A percentile compares a stretch with the other conserved stretches of the same genome.
Evolutionary conservation across 2,329 filamentous ascomycete genomes (phyloP).

Genomic region (Verticillium alfalfae): DNA sequence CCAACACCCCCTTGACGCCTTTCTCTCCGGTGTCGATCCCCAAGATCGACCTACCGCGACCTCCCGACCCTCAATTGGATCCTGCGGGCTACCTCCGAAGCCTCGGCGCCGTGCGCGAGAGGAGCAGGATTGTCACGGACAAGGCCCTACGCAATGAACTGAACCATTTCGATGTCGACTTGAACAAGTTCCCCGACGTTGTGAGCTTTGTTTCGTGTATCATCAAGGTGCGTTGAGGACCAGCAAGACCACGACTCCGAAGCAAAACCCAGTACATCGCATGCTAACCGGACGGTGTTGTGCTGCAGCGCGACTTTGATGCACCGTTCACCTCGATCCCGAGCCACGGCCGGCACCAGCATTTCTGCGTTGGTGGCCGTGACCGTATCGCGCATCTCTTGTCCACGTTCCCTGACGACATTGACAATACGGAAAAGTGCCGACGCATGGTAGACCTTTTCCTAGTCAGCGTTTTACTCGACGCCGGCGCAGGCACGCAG

Average conservation of each 20-base stretch:
- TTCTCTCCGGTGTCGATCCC: slow-evolving; percentile 53
- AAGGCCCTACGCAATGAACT: slow-evolving; percentile 74
- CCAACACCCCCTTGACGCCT: slow-evolving; percentile 43
- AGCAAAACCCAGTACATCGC: background rate
- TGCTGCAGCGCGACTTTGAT: slow-evolving; percentile 45
- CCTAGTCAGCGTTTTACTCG: slow-evolving; percentile 72
- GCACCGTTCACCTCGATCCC: slow-evolving; percentile 62
- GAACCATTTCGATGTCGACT: slow-evolving; percentile 83
- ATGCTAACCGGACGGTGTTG: background rate
- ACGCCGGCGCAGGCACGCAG: slow-evolving; percentile 81
- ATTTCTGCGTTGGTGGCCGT: slow-evolving; percentile 74
- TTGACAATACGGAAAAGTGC: slow-evolving; percentile 69
- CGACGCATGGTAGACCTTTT: slow-evolving; percentile 74
- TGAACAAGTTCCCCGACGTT: slow-evolving; percentile 76
- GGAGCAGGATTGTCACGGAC: slow-evolving; percentile 66
- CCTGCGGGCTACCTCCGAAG: slow-evolving; percentile 88
- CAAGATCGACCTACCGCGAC: slow-evolving; percentile 74
- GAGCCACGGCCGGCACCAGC: slow-evolving; percentile 79
- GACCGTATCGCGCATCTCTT: slow-evolving; percentile 69
- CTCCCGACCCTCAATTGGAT: slow-evolving; percentile 82
- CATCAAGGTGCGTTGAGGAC: slow-evolving; percentile 66
- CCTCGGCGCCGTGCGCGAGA: slow-evolving; percentile 79
- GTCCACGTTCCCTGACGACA: slow-evolving; percentile 59
- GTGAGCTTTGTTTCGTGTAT: slow-evolving; percentile 86
- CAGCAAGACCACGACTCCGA: background rate